Base-by-base conservation (phyloP, 1,284 basidiomycete species). In the Volvariella surrecta region DNA sequence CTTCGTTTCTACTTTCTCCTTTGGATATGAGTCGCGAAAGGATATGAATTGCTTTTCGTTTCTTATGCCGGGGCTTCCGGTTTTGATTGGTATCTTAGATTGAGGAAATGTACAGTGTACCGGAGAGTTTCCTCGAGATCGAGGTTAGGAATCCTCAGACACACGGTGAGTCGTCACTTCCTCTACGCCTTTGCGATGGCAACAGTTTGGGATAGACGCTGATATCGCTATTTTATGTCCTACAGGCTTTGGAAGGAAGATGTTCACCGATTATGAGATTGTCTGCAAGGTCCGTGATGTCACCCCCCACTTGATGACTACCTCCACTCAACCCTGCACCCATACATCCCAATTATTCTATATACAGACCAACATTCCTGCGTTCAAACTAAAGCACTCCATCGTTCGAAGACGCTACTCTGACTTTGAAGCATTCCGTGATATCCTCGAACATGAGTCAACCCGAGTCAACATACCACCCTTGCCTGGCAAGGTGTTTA, bases 211-310 rank as follows among this genome's bases (percentile, higher is more conserved):
- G 11, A 11, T 11, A 28, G 11, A 6, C 11, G 24, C 24, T 28
- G 24, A 28, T 28, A 6, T 11, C 19, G 7, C 45, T 42, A 45
- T 2, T 35, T 22, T 11, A 19, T 37, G 32, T 32, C 32, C n/a
- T 16, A 3, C 55, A 93, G 90, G 90, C 30, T 91, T 92, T 57
- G 92, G 93, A 28, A 73, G 95, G 54, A 97, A 97, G 74, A 96
- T 95, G 92, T 99, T 90, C 64, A 99, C 95, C 39, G 94, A 99
- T 73, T 99, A 99, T 59, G 95, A 99, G 68, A 87, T 99, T 51
- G 86, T 97, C 42, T 97, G 93, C 74, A 91, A 93, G 79, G 93
- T 89, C 50, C 47, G 75, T 61, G n/a, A 28, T 37, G 31, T 4
- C 8, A 22, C 10, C 30, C 9, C 17, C n/a, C n/a, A n/a, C n/a